Evolutionary conservation across 106 monocot genomes (phyloP), one percentile per base, ranked within the genome.

Genomic region (Dioscorea zingiberensis): DNA sequence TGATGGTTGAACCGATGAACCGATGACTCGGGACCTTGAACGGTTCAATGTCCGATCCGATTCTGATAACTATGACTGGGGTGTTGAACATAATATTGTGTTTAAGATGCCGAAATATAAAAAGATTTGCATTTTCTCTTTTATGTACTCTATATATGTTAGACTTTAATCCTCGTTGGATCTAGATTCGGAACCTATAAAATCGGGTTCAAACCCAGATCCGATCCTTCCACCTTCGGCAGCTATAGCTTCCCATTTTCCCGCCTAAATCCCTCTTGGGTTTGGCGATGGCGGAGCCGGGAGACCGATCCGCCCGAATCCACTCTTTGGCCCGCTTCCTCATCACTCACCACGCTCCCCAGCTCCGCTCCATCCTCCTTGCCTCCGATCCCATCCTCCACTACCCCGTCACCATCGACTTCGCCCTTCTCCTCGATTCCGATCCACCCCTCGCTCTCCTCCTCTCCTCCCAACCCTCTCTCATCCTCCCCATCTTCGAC

Each of bases 361-460:
- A 83, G n/a, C 79, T 99, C 71, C 86, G 82, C 47, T 82, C 79
- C 26, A 77, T 98, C 63, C 71, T 92, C 71, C 67, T 86, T 73
- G 69, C 74, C 66, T 48, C 73, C 24, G 93, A 89, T 62, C 66
- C 68, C 64, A 68, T 69, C 45, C 86, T 84, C 71, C 86, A 93
- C 73, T 87, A 87, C 70, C 68, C 93, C 22, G 76, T 99, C 65
- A 15, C 80, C 62, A 46, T 87, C 69, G 67, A 78, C 83, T 91
- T 62, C 54, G 75, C 47, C 3, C 4, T n/a, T 23, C 17, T 99
- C 4, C 64, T 89, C 21, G 89, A 99, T 3, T 82, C 54, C 70
- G 89, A 93, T 30, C 86, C 86, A 62, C 54, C 63, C 3, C 73
- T 89, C 68, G 86, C 86, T 21, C 74, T 84, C 63, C 62, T 66